Conservation (phyloP, 768 basidiomycete genomes). For the Chalciporus chontae region DNA sequence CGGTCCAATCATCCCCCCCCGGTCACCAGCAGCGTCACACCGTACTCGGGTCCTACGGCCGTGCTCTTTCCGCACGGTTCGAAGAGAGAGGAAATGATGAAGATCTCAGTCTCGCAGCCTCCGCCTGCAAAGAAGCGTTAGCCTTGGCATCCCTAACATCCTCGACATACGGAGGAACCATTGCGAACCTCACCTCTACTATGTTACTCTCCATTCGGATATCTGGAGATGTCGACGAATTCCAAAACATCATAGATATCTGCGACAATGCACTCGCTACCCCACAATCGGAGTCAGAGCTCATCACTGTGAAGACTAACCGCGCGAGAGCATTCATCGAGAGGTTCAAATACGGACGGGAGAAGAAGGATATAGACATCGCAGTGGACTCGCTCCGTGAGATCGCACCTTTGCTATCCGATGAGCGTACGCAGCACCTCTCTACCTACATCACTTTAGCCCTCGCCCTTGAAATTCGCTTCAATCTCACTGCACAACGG, state of each 20-base stretch:
- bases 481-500: neutral
- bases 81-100: conserved; percentile 7
- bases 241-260: conserved; percentile 14
- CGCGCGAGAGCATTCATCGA: conserved; percentile 18
- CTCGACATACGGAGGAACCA: neutral
- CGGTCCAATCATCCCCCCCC: conserved; percentile 10
- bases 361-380: conserved; percentile 4
- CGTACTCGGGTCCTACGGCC: conserved; percentile 12
- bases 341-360: conserved; percentile 8
- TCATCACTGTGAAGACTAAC: conserved; percentile 3
- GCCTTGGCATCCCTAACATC: conserved; percentile 1
- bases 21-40: conserved; percentile 2
- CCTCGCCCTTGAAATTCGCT: conserved; percentile 18
- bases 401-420: conserved; percentile 7
- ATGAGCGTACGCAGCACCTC: conserved; percentile 12
- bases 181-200: conserved; percentile 2
- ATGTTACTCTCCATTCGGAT: conserved; percentile 10
- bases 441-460: conserved; percentile 11
- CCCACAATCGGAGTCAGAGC: neutral
- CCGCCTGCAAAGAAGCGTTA: conserved; percentile 18
- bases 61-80: conserved; percentile 15
- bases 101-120: conserved; percentile 14
- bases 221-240: conserved; percentile 14
- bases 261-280: conserved; percentile 18
- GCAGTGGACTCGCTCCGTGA: conserved; percentile 14